Conservation (phyloP, 371 early-diverging fungal genomes). For the Capniomyces stellatus region DNA sequence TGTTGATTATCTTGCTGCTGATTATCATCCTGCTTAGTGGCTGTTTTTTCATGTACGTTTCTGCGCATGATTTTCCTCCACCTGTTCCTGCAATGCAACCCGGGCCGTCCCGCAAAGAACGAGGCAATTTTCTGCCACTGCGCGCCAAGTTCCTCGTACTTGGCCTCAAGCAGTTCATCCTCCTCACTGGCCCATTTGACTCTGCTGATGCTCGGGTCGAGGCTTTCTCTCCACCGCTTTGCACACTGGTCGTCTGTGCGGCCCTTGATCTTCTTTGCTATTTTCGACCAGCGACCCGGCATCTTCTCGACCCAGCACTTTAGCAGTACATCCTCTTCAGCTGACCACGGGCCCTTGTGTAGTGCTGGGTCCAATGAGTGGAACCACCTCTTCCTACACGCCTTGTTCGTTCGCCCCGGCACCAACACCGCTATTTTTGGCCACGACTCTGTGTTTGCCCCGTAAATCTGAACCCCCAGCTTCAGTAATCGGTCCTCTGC, state of each 20-base stretch:
- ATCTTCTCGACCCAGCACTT: conserved; percentile 43
- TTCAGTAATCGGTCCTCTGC: conserved; percentile 53
- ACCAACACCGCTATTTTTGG: conserved; percentile 60
- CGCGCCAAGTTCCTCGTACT: conserved; percentile 47
- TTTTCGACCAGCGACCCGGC: conserved; percentile 58
- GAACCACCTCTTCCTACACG: conserved; percentile 66
- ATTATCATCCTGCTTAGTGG: neutral
- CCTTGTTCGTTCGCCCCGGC: conserved; percentile 61
- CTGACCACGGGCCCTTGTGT: conserved; percentile 61
- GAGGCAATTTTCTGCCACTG: conserved; percentile 68
- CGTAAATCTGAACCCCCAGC: conserved; percentile 49
- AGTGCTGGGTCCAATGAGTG: conserved; percentile 59
- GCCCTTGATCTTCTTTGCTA: conserved; percentile 55
- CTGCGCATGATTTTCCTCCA: conserved; percentile 55
- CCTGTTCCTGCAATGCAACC: conserved; percentile 60
- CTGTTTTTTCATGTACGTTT: conserved; percentile 12
- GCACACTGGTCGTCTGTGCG: conserved; percentile 72
- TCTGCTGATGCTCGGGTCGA: conserved; percentile 57
- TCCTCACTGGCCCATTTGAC: conserved; percentile 62
- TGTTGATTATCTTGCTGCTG: neutral
- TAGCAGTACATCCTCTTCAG: conserved; percentile 50
- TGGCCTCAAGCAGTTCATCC: conserved; percentile 40
- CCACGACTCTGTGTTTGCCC: conserved; percentile 67
- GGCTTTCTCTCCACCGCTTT: conserved; percentile 60
- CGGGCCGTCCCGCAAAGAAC: conserved; percentile 61